These are phyloP conservation scores for Nitzschia palea DNA, from an alignment of 108 stramenopile species.

Conservation along the genomic window DNA sequence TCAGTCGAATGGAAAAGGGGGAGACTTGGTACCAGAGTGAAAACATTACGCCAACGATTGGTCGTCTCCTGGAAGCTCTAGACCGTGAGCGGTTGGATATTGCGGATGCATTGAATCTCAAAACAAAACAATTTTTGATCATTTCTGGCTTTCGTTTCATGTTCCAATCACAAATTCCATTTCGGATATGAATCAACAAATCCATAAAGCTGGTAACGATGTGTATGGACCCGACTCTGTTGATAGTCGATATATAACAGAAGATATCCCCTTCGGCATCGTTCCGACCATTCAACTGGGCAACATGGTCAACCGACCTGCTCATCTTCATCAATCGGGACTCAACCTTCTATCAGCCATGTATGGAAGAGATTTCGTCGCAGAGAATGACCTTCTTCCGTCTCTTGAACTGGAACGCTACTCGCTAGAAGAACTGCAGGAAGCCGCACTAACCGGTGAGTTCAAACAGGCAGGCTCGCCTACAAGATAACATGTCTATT, in stretches of 20 bases:
- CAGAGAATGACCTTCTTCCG: slow-evolving; percentile 56
- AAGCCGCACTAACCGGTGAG: slow-evolving; percentile 29
- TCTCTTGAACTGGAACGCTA: slow-evolving; percentile 40
- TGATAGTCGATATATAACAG: slow-evolving; percentile 60
- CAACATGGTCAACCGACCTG: slow-evolving; percentile 45
- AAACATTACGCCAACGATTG: slow-evolving; percentile 60
- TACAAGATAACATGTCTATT: neutral
- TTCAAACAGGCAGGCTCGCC: neutral
- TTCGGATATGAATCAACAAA: slow-evolving; percentile 71
- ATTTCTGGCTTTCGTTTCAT: slow-evolving; percentile 63
- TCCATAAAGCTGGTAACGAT: slow-evolving; percentile 58
- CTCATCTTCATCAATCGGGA: slow-evolving; percentile 59
- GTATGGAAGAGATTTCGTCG: slow-evolving; percentile 66
- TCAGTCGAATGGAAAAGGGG: slow-evolving; percentile 67
- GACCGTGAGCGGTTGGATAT: slow-evolving; percentile 64
- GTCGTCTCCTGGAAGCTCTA: slow-evolving; percentile 56
- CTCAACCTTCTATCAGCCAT: slow-evolving; percentile 56
- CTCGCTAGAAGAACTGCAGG: slow-evolving; percentile 12
- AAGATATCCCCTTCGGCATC: slow-evolving; percentile 73
- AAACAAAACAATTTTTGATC: slow-evolving; percentile 62
- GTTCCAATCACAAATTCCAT: slow-evolving; percentile 53
- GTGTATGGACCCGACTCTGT: slow-evolving; percentile 54
- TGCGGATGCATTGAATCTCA: slow-evolving; percentile 45
- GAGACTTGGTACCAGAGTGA: slow-evolving; percentile 66
- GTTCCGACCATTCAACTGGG: slow-evolving; percentile 51